Percentiles rank a stretch among this genome's conserved stretches.
Evolutionary conservation across 495 filamentous ascomycete genomes (phyloP).

Genomic region (Pseudomonodictys pantanalensis): DNA sequence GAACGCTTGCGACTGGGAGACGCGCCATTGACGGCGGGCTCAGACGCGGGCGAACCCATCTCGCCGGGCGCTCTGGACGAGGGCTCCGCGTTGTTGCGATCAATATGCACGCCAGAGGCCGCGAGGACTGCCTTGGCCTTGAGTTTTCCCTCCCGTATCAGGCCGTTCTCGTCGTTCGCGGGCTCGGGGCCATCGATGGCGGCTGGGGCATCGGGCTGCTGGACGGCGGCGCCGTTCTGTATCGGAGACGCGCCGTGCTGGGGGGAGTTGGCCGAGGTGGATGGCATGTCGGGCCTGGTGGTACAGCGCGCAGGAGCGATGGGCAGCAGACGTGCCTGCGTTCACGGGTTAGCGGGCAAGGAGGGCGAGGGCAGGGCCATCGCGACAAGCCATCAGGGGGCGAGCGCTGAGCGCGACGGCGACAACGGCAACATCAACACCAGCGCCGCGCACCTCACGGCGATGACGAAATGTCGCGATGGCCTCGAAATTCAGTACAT

Average conservation of each 20-base stretch:
- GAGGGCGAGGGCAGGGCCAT: constrained; percentile 12
- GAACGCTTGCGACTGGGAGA: constrained; percentile 57
- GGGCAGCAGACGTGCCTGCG: too few species aligned
- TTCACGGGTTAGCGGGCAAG: constrained; percentile 19
- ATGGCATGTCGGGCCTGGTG: constrained; percentile 17
- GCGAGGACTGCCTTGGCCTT: constrained; percentile 57
- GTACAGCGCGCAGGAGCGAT: constrained; percentile 2
- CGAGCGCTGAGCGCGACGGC: not conserved
- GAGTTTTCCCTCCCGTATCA: constrained; percentile 56
- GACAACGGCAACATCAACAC: constrained; percentile 6
- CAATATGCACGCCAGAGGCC: constrained; percentile 46
- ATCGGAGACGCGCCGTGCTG: constrained; percentile 15
- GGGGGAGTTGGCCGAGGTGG: constrained; percentile 14
- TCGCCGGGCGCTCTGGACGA: not conserved
- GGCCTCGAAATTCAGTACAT: constrained; percentile 13
- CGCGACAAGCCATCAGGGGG: constrained; percentile 17
- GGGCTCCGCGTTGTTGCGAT: constrained; percentile 29
- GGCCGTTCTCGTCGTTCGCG: constrained; percentile 32
- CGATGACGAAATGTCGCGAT: not conserved
- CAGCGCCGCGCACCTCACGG: constrained; percentile 5
- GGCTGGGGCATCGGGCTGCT: constrained; percentile 12
- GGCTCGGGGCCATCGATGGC: constrained; percentile 11
- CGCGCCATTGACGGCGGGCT: constrained; percentile 42
- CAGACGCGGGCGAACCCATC: constrained; percentile 15
- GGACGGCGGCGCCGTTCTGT: constrained; percentile 27